A percentile compares a stretch with the other conserved stretches of the same genome.
These are phyloP conservation scores for Gnomoniopsis smithogilvyi DNA, from an alignment of 2,329 filamentous ascomycete species.

Conservation along the genomic window DNA sequence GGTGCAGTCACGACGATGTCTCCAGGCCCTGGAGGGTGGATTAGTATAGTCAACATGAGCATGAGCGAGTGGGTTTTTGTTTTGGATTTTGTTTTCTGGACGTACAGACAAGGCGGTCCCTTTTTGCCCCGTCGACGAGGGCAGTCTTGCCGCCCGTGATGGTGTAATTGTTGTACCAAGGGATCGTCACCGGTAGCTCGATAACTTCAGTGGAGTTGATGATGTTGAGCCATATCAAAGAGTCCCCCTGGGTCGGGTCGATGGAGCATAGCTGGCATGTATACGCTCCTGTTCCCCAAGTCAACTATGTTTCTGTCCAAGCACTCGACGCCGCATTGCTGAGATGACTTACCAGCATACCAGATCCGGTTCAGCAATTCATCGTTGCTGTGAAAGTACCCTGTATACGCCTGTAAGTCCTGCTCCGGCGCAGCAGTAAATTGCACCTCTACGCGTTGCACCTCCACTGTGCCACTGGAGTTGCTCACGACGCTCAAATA, in stretches of 20 bases:
- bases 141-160: conserved; percentile 27
- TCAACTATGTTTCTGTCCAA: too few species aligned
- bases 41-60: not conserved
- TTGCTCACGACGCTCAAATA: conserved; percentile 39
- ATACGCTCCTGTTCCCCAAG: conserved; percentile 20
- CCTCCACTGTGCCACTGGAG: conserved; percentile 34
- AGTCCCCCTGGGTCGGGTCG: conserved; percentile 7
- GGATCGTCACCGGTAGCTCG: conserved; percentile 9
- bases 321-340: too few species aligned
- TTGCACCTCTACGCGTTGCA: conserved; percentile 34
- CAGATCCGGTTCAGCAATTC: conserved; percentile 33
- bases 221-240: conserved; percentile 5
- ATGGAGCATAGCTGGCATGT: conserved; percentile 28
- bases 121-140: conserved; percentile 42
- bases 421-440: conserved; percentile 34
- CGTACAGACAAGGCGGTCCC: conserved; percentile 42
- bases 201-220: conserved; percentile 12
- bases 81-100: too few species aligned
- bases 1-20: conserved; percentile 58
- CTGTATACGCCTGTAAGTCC: conserved; percentile 30
- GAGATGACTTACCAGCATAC: conserved; percentile 27
- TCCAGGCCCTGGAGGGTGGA: conserved; percentile 46
- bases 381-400: conserved; percentile 28
- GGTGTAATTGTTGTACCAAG: conserved; percentile 25
- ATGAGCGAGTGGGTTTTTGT: not conserved